Percentiles rank a stretch among this genome's conserved stretches.
Evolutionary conservation across 345 rosid species (phyloP).

Genomic region (Xanthoceras sorbifolium): DNA sequence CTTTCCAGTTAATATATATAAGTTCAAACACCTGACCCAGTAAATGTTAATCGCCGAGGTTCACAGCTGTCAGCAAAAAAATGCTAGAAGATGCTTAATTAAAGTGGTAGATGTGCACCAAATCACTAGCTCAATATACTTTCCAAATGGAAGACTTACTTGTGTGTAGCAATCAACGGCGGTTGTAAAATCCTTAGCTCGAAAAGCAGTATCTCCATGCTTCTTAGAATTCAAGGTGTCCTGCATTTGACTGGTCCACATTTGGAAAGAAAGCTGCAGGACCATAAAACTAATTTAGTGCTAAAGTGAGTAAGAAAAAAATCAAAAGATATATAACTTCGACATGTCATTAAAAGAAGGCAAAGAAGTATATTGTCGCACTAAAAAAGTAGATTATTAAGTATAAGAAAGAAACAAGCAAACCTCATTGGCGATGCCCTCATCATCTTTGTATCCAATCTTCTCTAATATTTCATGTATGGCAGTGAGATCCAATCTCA

Average conservation of each 20-base stretch:
- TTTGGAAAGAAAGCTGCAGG: constrained; percentile 88
- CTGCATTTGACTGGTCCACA: constrained; percentile 98
- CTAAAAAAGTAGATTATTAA: constrained; percentile 13
- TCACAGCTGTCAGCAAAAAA: neutral
- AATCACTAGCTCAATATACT: neutral
- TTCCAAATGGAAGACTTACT: constrained; percentile 38
- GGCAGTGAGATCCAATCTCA: constrained; percentile 81
- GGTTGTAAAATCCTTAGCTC: constrained; percentile 75
- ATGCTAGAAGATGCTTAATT: neutral
- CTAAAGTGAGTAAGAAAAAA: neutral
- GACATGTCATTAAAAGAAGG: neutral
- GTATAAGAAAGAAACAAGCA: constrained; percentile 6
- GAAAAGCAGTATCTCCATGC: constrained; percentile 88
- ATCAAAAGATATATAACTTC: neutral
- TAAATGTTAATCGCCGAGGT: neutral
- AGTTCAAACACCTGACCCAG: neutral
- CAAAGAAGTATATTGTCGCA: neutral
- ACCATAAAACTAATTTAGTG: neutral
- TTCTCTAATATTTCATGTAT: constrained; percentile 84
- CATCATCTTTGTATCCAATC: constrained; percentile 92
- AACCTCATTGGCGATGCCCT: constrained; percentile 91
- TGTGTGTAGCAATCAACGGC: constrained; percentile 82
- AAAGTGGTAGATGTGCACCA: neutral
- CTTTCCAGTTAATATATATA: neutral
- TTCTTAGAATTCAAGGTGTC: constrained; percentile 87